Conservation (phyloP, 768 basidiomycete species). For the Lentinula aciculospora region DNA sequence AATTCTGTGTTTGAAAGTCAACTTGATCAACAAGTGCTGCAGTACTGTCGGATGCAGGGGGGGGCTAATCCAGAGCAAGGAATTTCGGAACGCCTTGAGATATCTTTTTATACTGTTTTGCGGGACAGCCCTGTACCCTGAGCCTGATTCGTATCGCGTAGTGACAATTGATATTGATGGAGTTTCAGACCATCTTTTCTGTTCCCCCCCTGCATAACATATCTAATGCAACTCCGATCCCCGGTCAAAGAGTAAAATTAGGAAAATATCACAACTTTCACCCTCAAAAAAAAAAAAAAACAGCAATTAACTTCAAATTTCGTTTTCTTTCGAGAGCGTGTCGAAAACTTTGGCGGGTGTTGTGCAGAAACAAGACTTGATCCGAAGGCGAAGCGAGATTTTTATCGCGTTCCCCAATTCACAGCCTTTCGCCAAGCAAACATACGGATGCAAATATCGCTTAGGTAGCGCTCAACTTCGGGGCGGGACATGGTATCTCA, state of each 20-base stretch:
- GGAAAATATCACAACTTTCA: too few species aligned
- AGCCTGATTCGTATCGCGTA: background rate
- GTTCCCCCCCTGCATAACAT: background rate
- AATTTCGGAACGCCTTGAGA: background rate
- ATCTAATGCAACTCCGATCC: background rate
- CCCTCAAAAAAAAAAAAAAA: too few species aligned
- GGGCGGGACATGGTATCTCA: too few species aligned
- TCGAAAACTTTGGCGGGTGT: too few species aligned
- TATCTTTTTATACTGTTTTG: background rate
- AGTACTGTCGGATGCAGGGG: background rate
- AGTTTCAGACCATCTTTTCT: background rate
- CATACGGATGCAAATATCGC: too few species aligned
- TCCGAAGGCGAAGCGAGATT: background rate
- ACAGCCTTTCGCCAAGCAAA: too few species aligned
- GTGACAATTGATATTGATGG: background rate
- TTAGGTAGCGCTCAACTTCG: too few species aligned
- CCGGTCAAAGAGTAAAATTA: too few species aligned
- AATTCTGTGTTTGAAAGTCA: background rate
- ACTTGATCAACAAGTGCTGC: conserved; percentile 7
- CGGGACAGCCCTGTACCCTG: background rate
- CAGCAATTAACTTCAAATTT: too few species aligned
- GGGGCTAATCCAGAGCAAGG: conserved; percentile 7
- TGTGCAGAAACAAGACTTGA: background rate
- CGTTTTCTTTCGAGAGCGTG: too few species aligned
- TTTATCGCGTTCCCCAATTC: background rate